These are phyloP conservation scores for Ceratobasidium theobromae DNA, from an alignment of 1,284 basidiomycete genomes.

Conservation along the genomic window DNA sequence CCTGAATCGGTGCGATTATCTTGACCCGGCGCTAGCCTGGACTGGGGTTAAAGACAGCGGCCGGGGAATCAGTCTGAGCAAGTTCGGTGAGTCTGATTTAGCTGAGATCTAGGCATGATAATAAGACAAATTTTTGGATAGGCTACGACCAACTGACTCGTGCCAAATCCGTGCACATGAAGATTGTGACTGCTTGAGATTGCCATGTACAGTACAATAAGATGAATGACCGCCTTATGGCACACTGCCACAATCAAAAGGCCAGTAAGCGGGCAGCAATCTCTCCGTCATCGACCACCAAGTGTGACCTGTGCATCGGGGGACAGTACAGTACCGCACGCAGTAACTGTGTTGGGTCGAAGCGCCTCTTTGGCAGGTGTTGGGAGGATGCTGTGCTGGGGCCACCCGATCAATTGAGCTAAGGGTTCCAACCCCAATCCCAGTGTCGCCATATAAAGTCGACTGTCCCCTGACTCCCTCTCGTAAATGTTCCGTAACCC, in stretches of 20 bases:
- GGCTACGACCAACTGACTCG: conserved; percentile 78
- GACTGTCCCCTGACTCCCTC: too few relatives aligned
- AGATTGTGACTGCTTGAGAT: conserved; percentile 40
- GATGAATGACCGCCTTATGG: background rate
- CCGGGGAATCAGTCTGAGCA: conserved; percentile 83
- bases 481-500: too few relatives aligned
- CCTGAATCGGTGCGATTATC: conserved; percentile 84
- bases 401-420: too few relatives aligned
- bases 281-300: too few relatives aligned
- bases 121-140: conserved; percentile 40
- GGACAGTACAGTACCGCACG: too few relatives aligned
- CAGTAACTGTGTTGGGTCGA: too few relatives aligned
- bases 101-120: background rate
- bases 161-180: conserved; percentile 77
- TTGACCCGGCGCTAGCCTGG: conserved; percentile 93
- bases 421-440: too few relatives aligned
- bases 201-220: background rate
- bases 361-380: too few relatives aligned
- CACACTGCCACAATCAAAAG: background rate
- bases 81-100: conserved; percentile 66
- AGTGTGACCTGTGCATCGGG: too few relatives aligned
- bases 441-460: too few relatives aligned
- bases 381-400: too few relatives aligned
- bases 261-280: background rate
- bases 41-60: conserved; percentile 93